Base-by-base conservation (phyloP, 192 early-diverging fungal species). In the Lobosporangium transversale region DNA sequence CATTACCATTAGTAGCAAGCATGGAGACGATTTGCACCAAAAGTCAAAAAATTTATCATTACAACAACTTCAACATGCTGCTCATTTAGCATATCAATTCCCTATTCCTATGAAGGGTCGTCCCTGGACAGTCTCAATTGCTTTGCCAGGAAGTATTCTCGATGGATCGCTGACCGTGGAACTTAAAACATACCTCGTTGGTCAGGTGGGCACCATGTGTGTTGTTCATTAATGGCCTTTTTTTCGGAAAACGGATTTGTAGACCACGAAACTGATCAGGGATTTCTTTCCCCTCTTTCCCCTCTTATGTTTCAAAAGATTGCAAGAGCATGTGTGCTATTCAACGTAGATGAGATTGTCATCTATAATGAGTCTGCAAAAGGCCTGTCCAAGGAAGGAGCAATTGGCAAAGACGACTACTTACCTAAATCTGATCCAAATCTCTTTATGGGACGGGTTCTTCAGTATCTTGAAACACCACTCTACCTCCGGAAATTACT, bases 381-480 rank as follows among this genome's bases (percentile, higher is more conserved):
- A 42, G 63, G 49, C 52, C 31, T 73, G 15, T 47, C 50, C n/a
- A 60, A 80, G 51, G 65, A 80, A 37, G 81, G 84, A 51, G 65
- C n/a, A n/a, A n/a, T 80, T 20, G 78, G 70, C 20, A 65, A 78
- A 29, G 58, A 67, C 24, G 51, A 79, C 23, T 67, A 81, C 33
- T 40, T 81, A 17, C 67, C 80, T 20, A 84, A 81, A 43, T 56
- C 79, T 10, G 85, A 92, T 55, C 78, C 87, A 9, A 81, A 84
- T 53, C 33, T 84, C n/a, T 92, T 92, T 56, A 70, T 92, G 58
- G 88, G 88, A 8, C 81, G 88, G 20, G 79, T 88, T 17, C 79
- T 92, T 36, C 89, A 89, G 64, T 89, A 89, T 53, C 80, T 89
- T 48, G 90, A 92, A 80, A 85, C 87, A 26, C 90, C 90, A 21